Percentiles rank a stretch among this genome's conserved stretches.
Conservation (phyloP, 1,284 basidiomycete genomes). For the Ustanciosporium gigantosporum region DNA sequence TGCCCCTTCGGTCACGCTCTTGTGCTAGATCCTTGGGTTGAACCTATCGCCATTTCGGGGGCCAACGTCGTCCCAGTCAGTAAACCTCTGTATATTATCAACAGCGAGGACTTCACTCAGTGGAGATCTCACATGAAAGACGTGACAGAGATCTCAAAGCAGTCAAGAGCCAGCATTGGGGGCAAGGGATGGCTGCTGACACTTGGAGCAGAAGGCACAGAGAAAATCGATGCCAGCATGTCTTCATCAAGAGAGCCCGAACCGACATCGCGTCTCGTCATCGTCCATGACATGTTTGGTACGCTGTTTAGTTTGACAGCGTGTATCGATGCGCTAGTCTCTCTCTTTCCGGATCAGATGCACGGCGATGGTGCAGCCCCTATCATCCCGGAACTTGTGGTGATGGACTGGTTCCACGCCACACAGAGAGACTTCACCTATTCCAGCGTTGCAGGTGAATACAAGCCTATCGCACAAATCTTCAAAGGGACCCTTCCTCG, state of each 20-base stretch:
- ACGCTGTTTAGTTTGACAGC: conserved; percentile 43
- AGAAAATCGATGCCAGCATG: conserved; percentile 6
- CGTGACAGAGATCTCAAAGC: conserved; percentile 26
- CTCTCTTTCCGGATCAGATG: conserved; percentile 37
- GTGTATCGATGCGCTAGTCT: conserved; percentile 33
- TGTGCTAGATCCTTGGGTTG: conserved; percentile 47
- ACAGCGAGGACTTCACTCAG: conserved; percentile 49
- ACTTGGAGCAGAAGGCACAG: conserved; percentile 33
- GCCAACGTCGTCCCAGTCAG: conserved; percentile 14
- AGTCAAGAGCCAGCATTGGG: conserved; percentile 14
- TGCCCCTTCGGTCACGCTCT: conserved; percentile 35
- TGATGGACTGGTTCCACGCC: conserved; percentile 56
- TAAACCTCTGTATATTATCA: conserved; percentile 51
- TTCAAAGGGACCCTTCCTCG: conserved; percentile 47
- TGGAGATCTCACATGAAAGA: conserved; percentile 48
- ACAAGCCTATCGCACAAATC: conserved; percentile 42
- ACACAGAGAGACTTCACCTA: conserved; percentile 50
- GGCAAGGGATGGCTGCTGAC: conserved; percentile 43
- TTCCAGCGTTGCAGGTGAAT: conserved; percentile 38
- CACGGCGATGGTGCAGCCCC: conserved; percentile 13
- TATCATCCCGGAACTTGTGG: conserved; percentile 44
- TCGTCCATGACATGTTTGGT: conserved; percentile 56
- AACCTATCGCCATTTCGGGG: conserved; percentile 26
- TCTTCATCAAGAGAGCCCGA: neutral
- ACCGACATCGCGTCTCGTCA: conserved; percentile 24